Evolutionary conservation across 352 stramenopile genomes (phyloP).

Genomic region (Phytophthora litchii): DNA sequence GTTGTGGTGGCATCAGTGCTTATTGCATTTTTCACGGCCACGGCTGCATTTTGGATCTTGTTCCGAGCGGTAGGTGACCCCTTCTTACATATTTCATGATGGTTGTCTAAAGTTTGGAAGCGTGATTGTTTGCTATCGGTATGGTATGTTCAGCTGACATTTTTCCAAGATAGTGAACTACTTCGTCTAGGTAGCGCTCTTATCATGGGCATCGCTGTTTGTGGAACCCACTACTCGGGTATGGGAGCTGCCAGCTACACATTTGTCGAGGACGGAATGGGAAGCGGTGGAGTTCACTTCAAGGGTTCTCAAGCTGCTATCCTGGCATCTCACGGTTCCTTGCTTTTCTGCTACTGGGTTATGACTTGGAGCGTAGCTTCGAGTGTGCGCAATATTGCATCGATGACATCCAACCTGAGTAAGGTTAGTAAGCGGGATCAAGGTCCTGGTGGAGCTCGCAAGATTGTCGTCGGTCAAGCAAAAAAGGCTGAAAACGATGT

Average conservation of each 20-base stretch:
- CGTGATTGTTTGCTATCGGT: neutral
- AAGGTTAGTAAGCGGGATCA: conserved; percentile 29
- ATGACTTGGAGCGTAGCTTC: conserved; percentile 42
- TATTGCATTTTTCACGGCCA: conserved; percentile 65
- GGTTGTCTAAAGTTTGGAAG: neutral
- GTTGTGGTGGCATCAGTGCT: conserved; percentile 53
- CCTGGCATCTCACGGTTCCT: conserved; percentile 50
- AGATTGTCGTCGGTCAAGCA: conserved; percentile 23
- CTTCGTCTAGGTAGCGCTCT: conserved; percentile 59
- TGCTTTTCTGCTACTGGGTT: conserved; percentile 68
- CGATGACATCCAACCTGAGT: conserved; percentile 26
- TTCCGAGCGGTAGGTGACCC: conserved; percentile 52
- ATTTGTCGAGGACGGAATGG: conserved; percentile 36
- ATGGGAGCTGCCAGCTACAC: conserved; percentile 55
- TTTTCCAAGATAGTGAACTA: conserved; percentile 58
- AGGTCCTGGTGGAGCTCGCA: conserved; percentile 4
- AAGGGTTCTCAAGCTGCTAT: conserved; percentile 36
- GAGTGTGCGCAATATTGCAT: conserved; percentile 32
- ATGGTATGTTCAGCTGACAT: conserved; percentile 48
- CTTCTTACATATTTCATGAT: neutral
- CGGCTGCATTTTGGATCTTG: conserved; percentile 71
- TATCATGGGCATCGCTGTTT: conserved; percentile 72
- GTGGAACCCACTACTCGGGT: conserved; percentile 62
- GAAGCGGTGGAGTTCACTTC: conserved; percentile 35
- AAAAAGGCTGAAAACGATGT: conserved; percentile 9